phyloP scores from a whole-genome alignment of 192 early-diverging fungal genomes.

The Oehlia diaphana region DNA sequence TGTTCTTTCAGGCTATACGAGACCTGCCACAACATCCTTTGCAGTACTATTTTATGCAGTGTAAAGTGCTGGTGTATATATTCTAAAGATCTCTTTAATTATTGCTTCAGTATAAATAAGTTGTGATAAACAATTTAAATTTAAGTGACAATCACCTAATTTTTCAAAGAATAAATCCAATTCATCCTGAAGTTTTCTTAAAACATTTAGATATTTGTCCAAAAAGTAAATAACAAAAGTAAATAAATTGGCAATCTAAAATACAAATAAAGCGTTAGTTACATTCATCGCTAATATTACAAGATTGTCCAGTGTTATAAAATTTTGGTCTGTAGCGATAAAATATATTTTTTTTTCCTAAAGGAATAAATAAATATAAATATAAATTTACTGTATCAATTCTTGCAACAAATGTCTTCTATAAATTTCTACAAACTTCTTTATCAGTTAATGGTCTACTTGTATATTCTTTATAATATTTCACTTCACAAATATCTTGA shows the following conservation, averaged over 20 bases:
- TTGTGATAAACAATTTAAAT: not conserved
- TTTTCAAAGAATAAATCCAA: not conserved
- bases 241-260: constrained; percentile 12
- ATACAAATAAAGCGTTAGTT: not conserved
- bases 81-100: not conserved
- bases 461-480: not conserved
- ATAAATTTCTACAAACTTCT: not conserved
- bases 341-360: too few species aligned
- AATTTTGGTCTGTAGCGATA: too few species aligned
- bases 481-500: not conserved
- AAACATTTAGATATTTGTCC: not conserved
- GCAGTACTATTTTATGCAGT: not conserved
- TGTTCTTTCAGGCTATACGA: not conserved
- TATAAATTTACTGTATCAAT: constrained; percentile 13
- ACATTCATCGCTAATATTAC: too few species aligned
- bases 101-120: constrained; percentile 13
- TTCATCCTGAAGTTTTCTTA: not conserved
- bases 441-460: not conserved
- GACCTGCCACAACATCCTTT: not conserved
- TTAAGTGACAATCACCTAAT: not conserved
- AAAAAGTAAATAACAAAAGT: constrained; percentile 1
- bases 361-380: too few species aligned
- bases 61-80: not conserved
- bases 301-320: too few species aligned
- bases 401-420: not conserved